Evolutionary conservation across 2,329 filamentous ascomycete genomes (phyloP).

Genomic region (Coniochaeta sp.): DNA sequence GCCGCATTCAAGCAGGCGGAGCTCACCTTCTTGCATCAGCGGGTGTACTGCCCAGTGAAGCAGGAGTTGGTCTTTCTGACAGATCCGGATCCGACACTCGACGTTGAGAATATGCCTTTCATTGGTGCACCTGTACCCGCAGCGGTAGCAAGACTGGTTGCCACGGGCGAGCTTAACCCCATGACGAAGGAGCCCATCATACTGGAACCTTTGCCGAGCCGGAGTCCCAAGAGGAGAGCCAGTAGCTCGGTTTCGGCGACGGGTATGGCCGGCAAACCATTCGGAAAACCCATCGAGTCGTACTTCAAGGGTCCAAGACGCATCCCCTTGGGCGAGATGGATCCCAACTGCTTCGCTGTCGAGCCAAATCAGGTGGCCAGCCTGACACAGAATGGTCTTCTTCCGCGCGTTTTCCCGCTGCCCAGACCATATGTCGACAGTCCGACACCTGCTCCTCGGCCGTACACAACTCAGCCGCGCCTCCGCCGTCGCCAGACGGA

Average conservation of each 20-base stretch:
- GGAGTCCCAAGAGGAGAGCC: slow-evolving; percentile 24
- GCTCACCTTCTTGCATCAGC: slow-evolving; percentile 86
- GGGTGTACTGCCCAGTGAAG: slow-evolving; percentile 78
- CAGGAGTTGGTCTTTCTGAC: slow-evolving; percentile 71
- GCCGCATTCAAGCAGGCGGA: slow-evolving; percentile 80
- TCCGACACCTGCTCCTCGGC: slow-evolving; percentile 15
- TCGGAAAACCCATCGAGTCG: slow-evolving; percentile 43
- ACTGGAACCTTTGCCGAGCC: slow-evolving; percentile 31
- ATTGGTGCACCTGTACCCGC: slow-evolving; percentile 70
- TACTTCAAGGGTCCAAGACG: slow-evolving; percentile 46
- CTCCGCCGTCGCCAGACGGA: slow-evolving; percentile 45
- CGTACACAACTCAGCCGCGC: slow-evolving; percentile 29
- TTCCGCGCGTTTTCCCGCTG: slow-evolving; percentile 51
- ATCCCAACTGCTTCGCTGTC: slow-evolving; percentile 51
- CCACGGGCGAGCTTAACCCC: slow-evolving; percentile 77
- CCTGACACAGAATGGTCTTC: slow-evolving; percentile 40
- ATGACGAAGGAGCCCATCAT: slow-evolving; percentile 69
- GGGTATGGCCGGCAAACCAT: slow-evolving; percentile 19
- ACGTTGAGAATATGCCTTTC: slow-evolving; percentile 67
- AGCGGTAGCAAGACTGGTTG: slow-evolving; percentile 65
- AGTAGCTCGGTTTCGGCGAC: slow-evolving; percentile 21
- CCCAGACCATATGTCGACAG: slow-evolving; percentile 48
- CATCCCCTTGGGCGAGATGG: slow-evolving; percentile 56
- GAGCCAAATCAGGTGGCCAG: slow-evolving; percentile 40
- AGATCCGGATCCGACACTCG: slow-evolving; percentile 53